Evolutionary conservation across 352 stramenopile species (phyloP), one percentile per base, ranked within the genome.

Genomic region (Phytophthora fragariaefolia): DNA sequence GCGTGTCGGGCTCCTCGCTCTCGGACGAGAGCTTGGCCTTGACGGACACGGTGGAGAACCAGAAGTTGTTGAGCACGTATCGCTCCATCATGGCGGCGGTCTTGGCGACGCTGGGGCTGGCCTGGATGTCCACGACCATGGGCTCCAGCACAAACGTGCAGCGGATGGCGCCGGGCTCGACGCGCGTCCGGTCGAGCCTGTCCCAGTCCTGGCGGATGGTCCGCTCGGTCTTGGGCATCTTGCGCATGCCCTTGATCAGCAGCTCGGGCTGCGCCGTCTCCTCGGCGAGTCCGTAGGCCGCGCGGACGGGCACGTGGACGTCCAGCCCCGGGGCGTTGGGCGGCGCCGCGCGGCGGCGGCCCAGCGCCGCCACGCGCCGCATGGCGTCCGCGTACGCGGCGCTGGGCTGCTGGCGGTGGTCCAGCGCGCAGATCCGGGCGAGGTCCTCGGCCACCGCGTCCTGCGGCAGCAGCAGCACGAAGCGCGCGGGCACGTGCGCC

Each of bases 101-200:
- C 30, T 66, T 57, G 9, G 43, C 40, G 12, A 60, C 15, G 8
- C 23, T 66, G 15, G 26, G 3, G 4, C 49, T 30, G 3, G 53
- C 20, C n/a, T 47, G 22, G 17, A 71, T 20, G 30, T 71, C 63
- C 1, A 34, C 32, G 15, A 67, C 26, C 63, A 66, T 66, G 1
- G 63, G 63, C 9, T 71, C 63, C n/a, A 71, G 28, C 8, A 50
- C 63, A 30, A 66, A 71, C 3, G 56, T 71, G 57, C 48, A 59
- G 23, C 49, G 17, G 6, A 71, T 45, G 0, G 48, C 26, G 6
- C 49, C 56, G 9, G 18, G 5, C 6, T 28, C 17, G 12, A 52
- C 38, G 3, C 48, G 12, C 6, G 36, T 43, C 36, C 6, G 7
- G 13, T 43, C 15, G 15, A 43, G 36, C 17, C 36, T 43, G 36